Percentiles rank a stretch among this genome's conserved stretches.
Conservation (phyloP, 208 protist genomes). For the Trichomonas gallinae region DNA sequence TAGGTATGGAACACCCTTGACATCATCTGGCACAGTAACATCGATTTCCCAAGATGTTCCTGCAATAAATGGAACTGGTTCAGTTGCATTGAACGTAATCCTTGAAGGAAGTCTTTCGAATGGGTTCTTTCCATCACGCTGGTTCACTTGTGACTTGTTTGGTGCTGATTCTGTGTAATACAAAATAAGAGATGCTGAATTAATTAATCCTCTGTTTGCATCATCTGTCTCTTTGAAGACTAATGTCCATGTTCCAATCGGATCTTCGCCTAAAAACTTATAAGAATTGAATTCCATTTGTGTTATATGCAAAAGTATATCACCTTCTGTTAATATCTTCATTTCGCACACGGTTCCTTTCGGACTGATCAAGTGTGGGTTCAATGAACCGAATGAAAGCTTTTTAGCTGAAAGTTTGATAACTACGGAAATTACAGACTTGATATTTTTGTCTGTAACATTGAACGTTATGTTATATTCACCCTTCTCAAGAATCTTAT, state of each 20-base stretch:
- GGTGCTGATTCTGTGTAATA: not conserved
- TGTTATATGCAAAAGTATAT: not conserved
- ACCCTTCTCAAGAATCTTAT: not conserved
- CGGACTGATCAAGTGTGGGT: not conserved
- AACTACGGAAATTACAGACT: not conserved
- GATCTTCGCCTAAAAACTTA: not conserved
- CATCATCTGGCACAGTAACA: not conserved
- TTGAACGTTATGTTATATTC: not conserved
- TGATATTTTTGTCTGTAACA: not conserved
- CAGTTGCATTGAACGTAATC: not conserved
- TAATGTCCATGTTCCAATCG: not conserved
- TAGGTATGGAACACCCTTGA: not conserved
- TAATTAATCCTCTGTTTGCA: not conserved
- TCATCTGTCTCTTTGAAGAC: not conserved
- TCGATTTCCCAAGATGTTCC: not conserved
- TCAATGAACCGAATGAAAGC: not conserved
- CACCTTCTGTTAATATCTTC: not conserved
- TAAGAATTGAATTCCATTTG: not conserved
- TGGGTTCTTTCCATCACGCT: not conserved
- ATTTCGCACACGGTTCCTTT: not conserved
- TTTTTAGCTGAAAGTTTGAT: not conserved
- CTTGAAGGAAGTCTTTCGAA: not conserved
- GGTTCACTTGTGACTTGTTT: not conserved
- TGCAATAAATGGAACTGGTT: not conserved
- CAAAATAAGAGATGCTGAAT: not conserved